Percentiles rank a stretch among this genome's conserved stretches.
Evolutionary conservation across 805 yeast species (phyloP).

Genomic region (Teunomyces lycoperdinae): DNA sequence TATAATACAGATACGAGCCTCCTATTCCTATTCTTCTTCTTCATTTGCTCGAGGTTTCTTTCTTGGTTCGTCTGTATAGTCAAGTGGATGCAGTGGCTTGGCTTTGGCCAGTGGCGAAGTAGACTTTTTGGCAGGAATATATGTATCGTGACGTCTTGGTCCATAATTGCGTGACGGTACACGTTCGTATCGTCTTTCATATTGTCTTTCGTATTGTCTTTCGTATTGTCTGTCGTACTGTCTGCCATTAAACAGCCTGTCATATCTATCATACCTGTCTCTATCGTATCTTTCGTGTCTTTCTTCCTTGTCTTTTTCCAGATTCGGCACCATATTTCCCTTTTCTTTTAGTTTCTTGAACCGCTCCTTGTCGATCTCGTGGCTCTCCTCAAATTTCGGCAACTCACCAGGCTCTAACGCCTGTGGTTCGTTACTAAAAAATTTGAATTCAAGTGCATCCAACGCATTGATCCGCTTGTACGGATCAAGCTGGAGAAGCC

Average conservation of each 20-base stretch:
- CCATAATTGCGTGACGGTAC: not conserved
- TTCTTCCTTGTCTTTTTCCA: conserved; percentile 17
- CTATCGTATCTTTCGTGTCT: not conserved
- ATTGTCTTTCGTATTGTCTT: not conserved
- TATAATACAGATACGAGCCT: not conserved
- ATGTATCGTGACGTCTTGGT: not conserved
- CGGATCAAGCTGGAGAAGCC: conserved; percentile 71
- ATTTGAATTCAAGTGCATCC: conserved; percentile 69
- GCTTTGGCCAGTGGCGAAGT: not conserved
- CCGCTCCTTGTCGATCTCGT: conserved; percentile 76
- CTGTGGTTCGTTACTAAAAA: conserved; percentile 64
- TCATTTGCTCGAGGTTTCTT: not conserved
- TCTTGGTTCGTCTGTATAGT: not conserved
- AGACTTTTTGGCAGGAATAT: not conserved
- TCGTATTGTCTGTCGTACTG: not conserved
- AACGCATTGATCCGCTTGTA: conserved; percentile 69
- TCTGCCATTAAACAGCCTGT: not conserved
- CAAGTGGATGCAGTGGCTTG: not conserved
- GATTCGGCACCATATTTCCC: not conserved
- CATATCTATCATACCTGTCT: not conserved
- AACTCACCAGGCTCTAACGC: conserved; percentile 55
- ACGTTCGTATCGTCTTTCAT: not conserved
- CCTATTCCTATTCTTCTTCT: not conserved
- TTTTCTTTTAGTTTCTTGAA: conserved; percentile 43
- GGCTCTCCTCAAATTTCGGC: conserved; percentile 78